These are phyloP conservation scores for Ophiosphaerella herpotricha DNA, from an alignment of 2,329 filamentous ascomycete genomes.

Conservation along the genomic window DNA sequence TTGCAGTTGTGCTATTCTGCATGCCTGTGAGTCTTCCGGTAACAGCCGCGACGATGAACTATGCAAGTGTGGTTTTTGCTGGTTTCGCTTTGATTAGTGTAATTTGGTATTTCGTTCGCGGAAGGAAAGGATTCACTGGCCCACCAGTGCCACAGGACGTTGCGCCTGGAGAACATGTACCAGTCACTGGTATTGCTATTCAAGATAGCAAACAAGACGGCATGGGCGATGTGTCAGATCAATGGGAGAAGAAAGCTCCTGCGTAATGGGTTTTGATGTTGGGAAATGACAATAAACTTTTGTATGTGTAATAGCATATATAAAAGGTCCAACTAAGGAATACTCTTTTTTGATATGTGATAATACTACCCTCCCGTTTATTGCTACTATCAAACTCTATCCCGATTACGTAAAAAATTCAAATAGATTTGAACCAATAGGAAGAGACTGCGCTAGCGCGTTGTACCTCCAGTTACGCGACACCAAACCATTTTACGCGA, in stretches of 20 bases:
- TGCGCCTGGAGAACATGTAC: constrained; percentile 39
- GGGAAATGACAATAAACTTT: too few species aligned
- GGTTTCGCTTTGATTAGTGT: constrained; percentile 45
- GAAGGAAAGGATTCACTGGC: constrained; percentile 45
- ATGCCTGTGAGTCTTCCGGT: constrained; percentile 63
- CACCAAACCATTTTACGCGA: background rate
- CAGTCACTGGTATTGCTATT: constrained; percentile 38
- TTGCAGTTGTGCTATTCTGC: constrained; percentile 75
- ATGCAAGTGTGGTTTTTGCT: constrained; percentile 48
- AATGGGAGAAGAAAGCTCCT: constrained; percentile 17
- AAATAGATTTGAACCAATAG: too few species aligned
- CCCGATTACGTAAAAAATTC: too few species aligned
- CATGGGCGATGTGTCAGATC: constrained; percentile 24
- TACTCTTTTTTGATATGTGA: too few species aligned
- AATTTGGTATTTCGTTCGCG: constrained; percentile 45
- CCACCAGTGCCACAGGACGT: constrained; percentile 45
- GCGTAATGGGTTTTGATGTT: too few species aligned
- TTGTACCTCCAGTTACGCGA: too few species aligned
- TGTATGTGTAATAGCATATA: too few species aligned
- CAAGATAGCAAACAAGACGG: constrained; percentile 32
- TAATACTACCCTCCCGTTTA: too few species aligned
- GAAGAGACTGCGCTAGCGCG: too few species aligned
- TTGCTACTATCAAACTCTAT: too few species aligned
- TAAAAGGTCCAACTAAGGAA: too few species aligned
- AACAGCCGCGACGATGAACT: constrained; percentile 50